These are phyloP conservation scores for Millerozyma miso DNA, from an alignment of 805 yeast species.

Conservation along the genomic window DNA sequence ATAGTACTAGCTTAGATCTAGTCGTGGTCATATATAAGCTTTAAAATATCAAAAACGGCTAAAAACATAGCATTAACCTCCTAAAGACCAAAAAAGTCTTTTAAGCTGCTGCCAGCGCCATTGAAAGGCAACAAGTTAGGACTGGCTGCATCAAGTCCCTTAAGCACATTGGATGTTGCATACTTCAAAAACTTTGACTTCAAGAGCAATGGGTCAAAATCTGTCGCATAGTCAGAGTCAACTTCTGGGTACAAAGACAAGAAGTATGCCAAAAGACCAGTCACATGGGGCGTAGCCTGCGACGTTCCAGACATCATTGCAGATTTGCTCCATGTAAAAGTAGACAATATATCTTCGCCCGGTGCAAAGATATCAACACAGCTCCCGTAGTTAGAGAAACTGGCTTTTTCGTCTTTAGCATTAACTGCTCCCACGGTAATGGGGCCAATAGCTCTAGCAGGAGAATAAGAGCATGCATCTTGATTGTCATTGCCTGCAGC, in stretches of 20 bases:
- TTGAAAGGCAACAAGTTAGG: constrained; percentile 59
- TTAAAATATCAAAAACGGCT: too few species aligned
- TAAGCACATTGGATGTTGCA: constrained; percentile 46
- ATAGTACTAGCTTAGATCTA: too few species aligned
- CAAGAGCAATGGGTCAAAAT: constrained; percentile 49
- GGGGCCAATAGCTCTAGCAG: constrained; percentile 54
- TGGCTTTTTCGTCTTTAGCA: constrained; percentile 42
- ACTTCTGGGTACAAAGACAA: constrained; percentile 52
- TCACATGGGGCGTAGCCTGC: constrained; percentile 60
- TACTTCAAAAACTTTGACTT: constrained; percentile 49
- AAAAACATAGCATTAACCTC: too few species aligned
- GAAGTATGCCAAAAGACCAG: constrained; percentile 54
- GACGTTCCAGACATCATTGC: constrained; percentile 58
- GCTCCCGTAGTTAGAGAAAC: constrained; percentile 51
- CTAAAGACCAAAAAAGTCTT: constrained; percentile 43
- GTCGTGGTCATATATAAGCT: too few species aligned
- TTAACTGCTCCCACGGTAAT: constrained; percentile 51
- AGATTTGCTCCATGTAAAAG: constrained; percentile 54
- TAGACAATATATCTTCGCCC: constrained; percentile 52
- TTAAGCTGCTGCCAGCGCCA: constrained; percentile 54
- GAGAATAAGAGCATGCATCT: constrained; percentile 58
- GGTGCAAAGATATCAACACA: constrained; percentile 55
- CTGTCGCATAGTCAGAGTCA: constrained; percentile 44
- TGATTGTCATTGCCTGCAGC: constrained; percentile 63
- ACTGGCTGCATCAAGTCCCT: constrained; percentile 44